Base-by-base conservation (phyloP, 768 basidiomycete genomes). In the Lactarius psammicola region DNA sequence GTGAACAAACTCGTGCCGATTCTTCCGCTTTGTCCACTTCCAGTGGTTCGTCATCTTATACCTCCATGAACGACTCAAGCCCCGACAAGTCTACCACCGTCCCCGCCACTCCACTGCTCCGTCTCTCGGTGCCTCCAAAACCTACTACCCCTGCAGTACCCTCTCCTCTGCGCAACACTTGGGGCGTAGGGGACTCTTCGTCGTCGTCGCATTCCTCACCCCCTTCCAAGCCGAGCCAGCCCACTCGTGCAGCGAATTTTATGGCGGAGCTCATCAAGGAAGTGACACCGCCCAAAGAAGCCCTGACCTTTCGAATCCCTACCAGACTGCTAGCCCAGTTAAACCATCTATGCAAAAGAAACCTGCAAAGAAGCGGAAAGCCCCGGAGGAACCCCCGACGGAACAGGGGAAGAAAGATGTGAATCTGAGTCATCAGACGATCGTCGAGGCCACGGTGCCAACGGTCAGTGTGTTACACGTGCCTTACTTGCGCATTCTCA, bases 361-460 rank as follows among this genome's bases (percentile, higher is more conserved):
- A 63, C 60, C 66, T 26, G n/a, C 59, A 3, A 72, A 66, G 44
- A 71, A 74, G 40, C 71, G 67, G 60, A 75, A 72, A 66, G 75
- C 67, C 65, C 75, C 72, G 30, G 71, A 72, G 60, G 70, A 70
- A 23, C 67, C 61, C 23, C 44, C 53, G 44, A 64, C 59, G 59
- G 55, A 59, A 42, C 57, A 55, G 40, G 51, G 64, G 23, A 74
- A 75, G 59, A 76, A 75, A 56, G 69, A 71, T 46, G 58, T 42
- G 20, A 54, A 62, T 26, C 51, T 79, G 57, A 84, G 86, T 40
- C 82, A 86, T 1, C 88, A 88, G 68, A 84, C 84, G 42, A 87
- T 90, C 58, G 88, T 92, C 54, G 88, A 90, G 75, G 88, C 89
- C 3, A 91, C 90, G 2, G 71, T 92, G 15, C 90, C 90, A 17